Evolutionary conservation across 495 filamentous ascomycete species (phyloP).

Genomic region (Lasiosphaeria miniovina): DNA sequence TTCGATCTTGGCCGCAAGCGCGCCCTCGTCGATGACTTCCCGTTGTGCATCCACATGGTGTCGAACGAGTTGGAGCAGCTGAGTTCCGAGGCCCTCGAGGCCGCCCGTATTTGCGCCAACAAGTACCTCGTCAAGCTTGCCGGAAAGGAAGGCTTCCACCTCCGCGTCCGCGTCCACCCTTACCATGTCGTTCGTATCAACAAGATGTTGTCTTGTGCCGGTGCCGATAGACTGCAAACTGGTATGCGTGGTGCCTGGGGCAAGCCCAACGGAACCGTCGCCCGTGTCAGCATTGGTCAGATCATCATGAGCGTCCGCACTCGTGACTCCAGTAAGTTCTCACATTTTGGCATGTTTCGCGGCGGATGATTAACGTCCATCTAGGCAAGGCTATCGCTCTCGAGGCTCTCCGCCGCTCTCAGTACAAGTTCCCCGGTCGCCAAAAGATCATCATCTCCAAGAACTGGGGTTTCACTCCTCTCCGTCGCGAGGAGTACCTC

Average conservation of each 20-base stretch:
- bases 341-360: neutral
- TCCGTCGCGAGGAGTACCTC: constrained; percentile 94
- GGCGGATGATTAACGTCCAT: constrained; percentile 23
- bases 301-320: constrained; percentile 95
- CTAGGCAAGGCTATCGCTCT: constrained; percentile 84
- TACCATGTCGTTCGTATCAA: constrained; percentile 99
- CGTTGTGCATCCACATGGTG: constrained; percentile 94
- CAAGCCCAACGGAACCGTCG: constrained; percentile 96
- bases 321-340: constrained; percentile 72
- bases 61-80: constrained; percentile 99
- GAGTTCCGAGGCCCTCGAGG: constrained; percentile 97
- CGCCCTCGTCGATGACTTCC: constrained; percentile 97
- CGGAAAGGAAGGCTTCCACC: constrained; percentile 99
- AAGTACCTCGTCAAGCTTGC: constrained; percentile 97
- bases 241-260: constrained; percentile 99
- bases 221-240: constrained; percentile 99
- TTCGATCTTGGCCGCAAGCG: constrained; percentile 99
- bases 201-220: constrained; percentile 99
- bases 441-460: constrained; percentile 99
- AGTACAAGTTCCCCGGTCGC: constrained; percentile 99
- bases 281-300: constrained; percentile 99
- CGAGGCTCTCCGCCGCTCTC: constrained; percentile 95
- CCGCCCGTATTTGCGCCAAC: constrained; percentile 98
- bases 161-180: constrained; percentile 96
- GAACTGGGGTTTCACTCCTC: constrained; percentile 99